Conservation (phyloP, 768 basidiomycete species). For the Pisolithus marmoratus region DNA sequence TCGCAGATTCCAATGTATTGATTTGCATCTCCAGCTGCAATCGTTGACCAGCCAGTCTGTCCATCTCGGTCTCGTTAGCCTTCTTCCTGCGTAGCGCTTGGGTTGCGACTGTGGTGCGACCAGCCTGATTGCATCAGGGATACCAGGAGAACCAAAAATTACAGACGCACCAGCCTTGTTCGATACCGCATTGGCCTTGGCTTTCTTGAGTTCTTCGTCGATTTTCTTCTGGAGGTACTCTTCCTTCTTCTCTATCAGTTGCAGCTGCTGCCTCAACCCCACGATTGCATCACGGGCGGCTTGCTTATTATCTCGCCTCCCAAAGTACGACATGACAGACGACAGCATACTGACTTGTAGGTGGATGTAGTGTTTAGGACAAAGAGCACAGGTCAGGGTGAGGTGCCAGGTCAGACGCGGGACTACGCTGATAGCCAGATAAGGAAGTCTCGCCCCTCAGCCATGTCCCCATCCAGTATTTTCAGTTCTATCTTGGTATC, state of each 20-base stretch:
- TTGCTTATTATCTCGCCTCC: constrained; percentile 76
- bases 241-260: constrained; percentile 99
- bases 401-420: constrained; percentile 1
- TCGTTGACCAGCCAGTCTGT: constrained; percentile 76
- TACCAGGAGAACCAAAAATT: background rate
- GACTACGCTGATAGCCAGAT: constrained; percentile 14
- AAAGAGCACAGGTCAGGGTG: constrained; percentile 1
- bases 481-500: background rate
- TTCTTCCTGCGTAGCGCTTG: constrained; percentile 93
- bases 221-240: constrained; percentile 95
- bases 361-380: constrained; percentile 1
- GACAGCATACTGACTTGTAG: constrained; percentile 51
- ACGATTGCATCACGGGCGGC: constrained; percentile 92
- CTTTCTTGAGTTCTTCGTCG: constrained; percentile 89
- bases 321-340: constrained; percentile 84
- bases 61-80: constrained; percentile 78
- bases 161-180: constrained; percentile 83
- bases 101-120: constrained; percentile 60
- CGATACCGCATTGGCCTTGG: constrained; percentile 85
- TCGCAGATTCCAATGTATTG: constrained; percentile 94
- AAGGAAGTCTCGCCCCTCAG: constrained; percentile 20
- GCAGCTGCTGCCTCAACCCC: constrained; percentile 83
- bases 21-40: constrained; percentile 95
- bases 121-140: constrained; percentile 5
- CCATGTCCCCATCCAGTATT: background rate